Percentiles rank a stretch among this genome's conserved stretches.
Conservation (phyloP, 768 basidiomycete species). For the Lactifluus volemus region DNA sequence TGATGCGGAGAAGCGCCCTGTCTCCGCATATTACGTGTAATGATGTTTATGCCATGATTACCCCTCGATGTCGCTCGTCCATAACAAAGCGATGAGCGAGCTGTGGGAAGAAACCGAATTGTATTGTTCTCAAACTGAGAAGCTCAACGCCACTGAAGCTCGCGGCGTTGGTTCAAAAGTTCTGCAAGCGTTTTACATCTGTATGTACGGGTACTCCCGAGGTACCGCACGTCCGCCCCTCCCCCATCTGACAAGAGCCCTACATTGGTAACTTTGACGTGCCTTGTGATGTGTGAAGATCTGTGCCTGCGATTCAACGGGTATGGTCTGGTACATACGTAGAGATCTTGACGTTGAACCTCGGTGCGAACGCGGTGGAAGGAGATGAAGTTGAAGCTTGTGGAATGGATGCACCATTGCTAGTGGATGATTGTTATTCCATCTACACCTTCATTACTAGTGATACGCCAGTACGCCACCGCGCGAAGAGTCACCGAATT, state of each 20-base stretch:
- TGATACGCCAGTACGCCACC: not conserved
- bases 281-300: not conserved
- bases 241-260: too few species aligned
- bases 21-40: conserved; percentile 10
- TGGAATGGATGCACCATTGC: too few species aligned
- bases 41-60: too few species aligned
- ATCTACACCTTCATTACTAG: not conserved
- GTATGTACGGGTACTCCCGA: not conserved
- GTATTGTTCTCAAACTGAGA: not conserved
- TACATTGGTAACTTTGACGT: not conserved
- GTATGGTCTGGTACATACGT: not conserved
- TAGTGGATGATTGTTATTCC: not conserved
- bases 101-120: not conserved
- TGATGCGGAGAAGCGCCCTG: not conserved
- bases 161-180: too few species aligned
- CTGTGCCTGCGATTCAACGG: not conserved
- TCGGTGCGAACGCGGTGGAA: not conserved
- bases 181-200: not conserved
- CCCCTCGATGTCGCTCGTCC: not conserved
- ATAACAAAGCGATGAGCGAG: too few species aligned
- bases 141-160: not conserved
- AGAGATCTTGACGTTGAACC: not conserved
- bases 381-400: not conserved
- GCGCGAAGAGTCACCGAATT: not conserved
- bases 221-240: too few species aligned